A percentile compares a stretch with the other conserved stretches of the same genome.
These are phyloP conservation scores for Erodium texanum DNA, from an alignment of 441 rosid genomes.

Conservation along the genomic window DNA sequence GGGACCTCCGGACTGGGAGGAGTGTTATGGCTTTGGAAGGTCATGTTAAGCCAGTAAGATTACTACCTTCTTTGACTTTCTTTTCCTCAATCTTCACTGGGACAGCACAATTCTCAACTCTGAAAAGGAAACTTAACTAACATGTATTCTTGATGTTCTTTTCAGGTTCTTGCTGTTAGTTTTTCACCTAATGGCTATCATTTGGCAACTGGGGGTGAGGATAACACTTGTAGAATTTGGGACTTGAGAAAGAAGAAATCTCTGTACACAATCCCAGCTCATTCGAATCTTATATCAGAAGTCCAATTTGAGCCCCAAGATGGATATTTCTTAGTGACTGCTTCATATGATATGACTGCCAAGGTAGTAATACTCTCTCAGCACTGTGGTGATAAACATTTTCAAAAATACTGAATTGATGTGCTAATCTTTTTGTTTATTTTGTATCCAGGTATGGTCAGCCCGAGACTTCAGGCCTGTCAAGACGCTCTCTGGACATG, in stretches of 20 bases:
- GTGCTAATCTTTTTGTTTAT: constrained; percentile 11
- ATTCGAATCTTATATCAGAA: constrained; percentile 78
- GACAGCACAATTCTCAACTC: background rate
- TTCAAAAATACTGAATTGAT: background rate
- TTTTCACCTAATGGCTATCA: constrained; percentile 96
- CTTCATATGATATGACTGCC: constrained; percentile 85
- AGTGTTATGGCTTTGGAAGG: constrained; percentile 81
- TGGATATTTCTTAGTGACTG: constrained; percentile 78
- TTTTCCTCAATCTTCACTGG: constrained; percentile 3
- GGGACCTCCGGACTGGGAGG: constrained; percentile 96
- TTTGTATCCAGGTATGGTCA: constrained; percentile 71
- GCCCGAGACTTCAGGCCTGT: constrained; percentile 81
- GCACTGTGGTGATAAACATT: constrained; percentile 3
- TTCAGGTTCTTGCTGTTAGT: constrained; percentile 66
- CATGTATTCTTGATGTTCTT: constrained; percentile 14
- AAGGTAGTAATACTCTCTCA: constrained; percentile 40
- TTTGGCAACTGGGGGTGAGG: constrained; percentile 89
- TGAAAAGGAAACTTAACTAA: constrained; percentile 8
- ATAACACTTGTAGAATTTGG: constrained; percentile 88
- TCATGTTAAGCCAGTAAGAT: constrained; percentile 78
- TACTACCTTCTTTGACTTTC: background rate
- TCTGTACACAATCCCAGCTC: constrained; percentile 73
- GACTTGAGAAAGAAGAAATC: constrained; percentile 84
- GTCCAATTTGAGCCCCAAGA: constrained; percentile 93
- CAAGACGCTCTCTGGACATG: constrained; percentile 68